Percentiles rank a stretch among this genome's conserved stretches.
Conservation (phyloP, 2,329 filamentous ascomycete genomes). For the Alternaria dauci region DNA sequence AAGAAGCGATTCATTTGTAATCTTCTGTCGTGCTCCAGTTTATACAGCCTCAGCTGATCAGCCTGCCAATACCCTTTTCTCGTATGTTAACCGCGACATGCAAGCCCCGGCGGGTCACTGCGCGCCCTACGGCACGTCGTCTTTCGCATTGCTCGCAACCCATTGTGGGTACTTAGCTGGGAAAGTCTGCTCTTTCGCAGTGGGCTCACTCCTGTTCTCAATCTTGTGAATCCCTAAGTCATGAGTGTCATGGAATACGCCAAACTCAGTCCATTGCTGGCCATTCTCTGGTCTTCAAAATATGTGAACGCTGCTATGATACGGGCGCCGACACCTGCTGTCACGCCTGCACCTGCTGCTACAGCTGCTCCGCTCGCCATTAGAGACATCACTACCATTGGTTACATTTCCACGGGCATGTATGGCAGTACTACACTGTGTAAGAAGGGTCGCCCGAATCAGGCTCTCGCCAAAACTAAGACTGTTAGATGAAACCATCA, state of each 20-base stretch:
- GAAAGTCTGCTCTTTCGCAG: conserved; percentile 3
- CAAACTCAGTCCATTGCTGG: conserved; percentile 8
- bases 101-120: conserved; percentile 18
- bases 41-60: conserved; percentile 7
- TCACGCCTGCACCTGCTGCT: conserved; percentile 15
- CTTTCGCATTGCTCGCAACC: conserved; percentile 3
- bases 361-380: conserved; percentile 15
- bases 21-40: not conserved
- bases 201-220: not conserved
- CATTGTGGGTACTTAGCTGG: conserved; percentile 6
- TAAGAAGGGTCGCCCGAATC: not conserved
- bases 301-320: conserved; percentile 14
- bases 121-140: conserved; percentile 6
- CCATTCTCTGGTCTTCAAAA: conserved; percentile 2
- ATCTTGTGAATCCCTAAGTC: not conserved
- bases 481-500: conserved; percentile 19
- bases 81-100: conserved; percentile 9
- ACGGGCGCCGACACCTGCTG: conserved; percentile 10
- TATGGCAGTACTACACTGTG: conserved; percentile 20
- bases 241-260: conserved; percentile 6
- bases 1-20: not conserved
- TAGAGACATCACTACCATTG: conserved; percentile 20
- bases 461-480: conserved; percentile 2
- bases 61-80: conserved; percentile 4
- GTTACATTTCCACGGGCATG: conserved; percentile 16